Evolutionary conservation across 164 flowering plant species (phyloP), one percentile per base, ranked within the genome.

Genomic region (Macadamia tetraphylla): DNA sequence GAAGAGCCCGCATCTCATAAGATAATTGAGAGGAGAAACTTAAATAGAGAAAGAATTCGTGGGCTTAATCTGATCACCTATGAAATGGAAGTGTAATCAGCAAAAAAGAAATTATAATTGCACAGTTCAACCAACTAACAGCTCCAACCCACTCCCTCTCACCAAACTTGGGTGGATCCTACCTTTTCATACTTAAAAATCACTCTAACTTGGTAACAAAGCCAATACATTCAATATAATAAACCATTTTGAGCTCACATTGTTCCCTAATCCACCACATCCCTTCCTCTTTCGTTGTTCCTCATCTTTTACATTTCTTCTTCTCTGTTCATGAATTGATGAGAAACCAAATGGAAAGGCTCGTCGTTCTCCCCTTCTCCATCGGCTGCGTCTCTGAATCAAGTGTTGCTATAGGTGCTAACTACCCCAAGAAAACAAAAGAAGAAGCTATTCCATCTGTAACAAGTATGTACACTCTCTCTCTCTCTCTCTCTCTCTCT

Each of bases 301-400:
- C 1, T 64, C 30, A 30, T 29, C 58, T 53, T 18, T 64, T 44
- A 40, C 40, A 14, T 59, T 46, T 56, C 29, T 57, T 62, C 12
- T 12, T 7, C 56, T 64, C 35, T 29, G 59, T 70, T 55, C 56
- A 64, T 58, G 67, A 63, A 68, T 68, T 51, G 48, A 82, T 85
- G 89, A 86, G 82, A 76, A 82, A 82, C 35, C 73, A 75, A 66
- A 80, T 85, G 85, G 89, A 88, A 59, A 81, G 87, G 70, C 67
- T 85, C 48, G 82, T 83, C 1, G 55, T 83, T 49, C 80, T 83
- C 68, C 85, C 89, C 30, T 85, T 83, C 71, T 65, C 81, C 30
- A 63, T 71, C 14, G 85, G 89, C 9, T 82, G 89, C 65, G 74
- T 78, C 62, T 83, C 81, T 56, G 62, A 79, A n/a, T 75, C 85